Evolutionary conservation across 2,329 filamentous ascomycete genomes (phyloP).

Genomic region (Ophiocordyceps camponoti-saundersi): DNA sequence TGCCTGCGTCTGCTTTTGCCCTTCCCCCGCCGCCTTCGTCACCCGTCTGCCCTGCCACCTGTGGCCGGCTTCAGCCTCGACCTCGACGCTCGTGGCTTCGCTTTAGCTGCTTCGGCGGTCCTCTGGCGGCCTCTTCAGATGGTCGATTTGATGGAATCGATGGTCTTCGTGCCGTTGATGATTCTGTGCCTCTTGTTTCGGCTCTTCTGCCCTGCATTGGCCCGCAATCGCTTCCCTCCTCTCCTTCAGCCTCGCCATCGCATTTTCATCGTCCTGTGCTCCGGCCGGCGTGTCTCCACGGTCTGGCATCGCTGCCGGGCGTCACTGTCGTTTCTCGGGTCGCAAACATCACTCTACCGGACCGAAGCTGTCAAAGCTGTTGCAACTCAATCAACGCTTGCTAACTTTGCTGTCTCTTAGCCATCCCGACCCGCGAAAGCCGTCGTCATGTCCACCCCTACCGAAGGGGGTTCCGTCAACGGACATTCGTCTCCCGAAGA

Average conservation of each 20-base stretch:
- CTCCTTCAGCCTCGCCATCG: constrained; percentile 30
- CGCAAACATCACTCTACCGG: constrained; percentile 10
- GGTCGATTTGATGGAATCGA: constrained; percentile 18
- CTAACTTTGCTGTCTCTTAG: constrained; percentile 19
- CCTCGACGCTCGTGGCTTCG: constrained; percentile 13
- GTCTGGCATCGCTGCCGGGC: constrained; percentile 7
- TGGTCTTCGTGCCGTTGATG: constrained; percentile 15
- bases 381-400: constrained; percentile 6
- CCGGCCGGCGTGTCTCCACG: constrained; percentile 20
- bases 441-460: constrained; percentile 46
- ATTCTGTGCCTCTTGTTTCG: constrained; percentile 7
- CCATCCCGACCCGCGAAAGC: constrained; percentile 42
- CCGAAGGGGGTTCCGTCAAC: constrained; percentile 46
- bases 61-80: constrained; percentile 18
- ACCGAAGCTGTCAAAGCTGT: constrained; percentile 7
- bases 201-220: constrained; percentile 7
- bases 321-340: constrained; percentile 8
- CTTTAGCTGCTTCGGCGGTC: constrained; percentile 14
- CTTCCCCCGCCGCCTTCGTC: constrained; percentile 10
- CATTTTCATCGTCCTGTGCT: constrained; percentile 24
- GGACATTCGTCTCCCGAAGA: constrained; percentile 43
- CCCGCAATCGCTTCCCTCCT: constrained; percentile 27
- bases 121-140: constrained; percentile 8
- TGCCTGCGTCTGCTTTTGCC: constrained; percentile 12
- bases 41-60: constrained; percentile 18